These are phyloP conservation scores for Tetracladium setigerum DNA, from an alignment of 495 filamentous ascomycete genomes.

Conservation along the genomic window DNA sequence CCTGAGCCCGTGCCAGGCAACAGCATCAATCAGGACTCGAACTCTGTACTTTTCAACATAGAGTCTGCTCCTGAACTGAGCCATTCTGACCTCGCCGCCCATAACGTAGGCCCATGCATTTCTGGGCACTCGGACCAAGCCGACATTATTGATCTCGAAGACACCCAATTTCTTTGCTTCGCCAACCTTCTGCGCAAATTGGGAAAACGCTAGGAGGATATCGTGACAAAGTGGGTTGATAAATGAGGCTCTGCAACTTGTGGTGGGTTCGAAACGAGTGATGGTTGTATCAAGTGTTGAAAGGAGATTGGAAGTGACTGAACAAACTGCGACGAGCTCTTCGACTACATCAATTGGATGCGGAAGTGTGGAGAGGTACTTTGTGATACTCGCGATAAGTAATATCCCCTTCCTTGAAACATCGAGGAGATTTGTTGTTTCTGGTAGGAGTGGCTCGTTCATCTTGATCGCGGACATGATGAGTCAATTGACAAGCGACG, in stretches of 20 bases:
- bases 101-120: slow-evolving; percentile 4
- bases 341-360: slow-evolving; percentile 12
- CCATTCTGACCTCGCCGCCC: neutral
- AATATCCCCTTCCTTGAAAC: neutral
- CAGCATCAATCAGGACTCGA: slow-evolving; percentile 10
- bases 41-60: slow-evolving; percentile 15
- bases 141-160: slow-evolving; percentile 11
- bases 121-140: slow-evolving; percentile 3
- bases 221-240: slow-evolving; percentile 8
- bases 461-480: too few relatives aligned
- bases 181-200: neutral
- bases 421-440: neutral
- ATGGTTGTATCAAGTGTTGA: neutral
- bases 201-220: neutral
- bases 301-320: slow-evolving; percentile 5
- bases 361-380: slow-evolving; percentile 10
- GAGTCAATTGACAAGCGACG: too few relatives aligned
- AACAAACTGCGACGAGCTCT: slow-evolving; percentile 3
- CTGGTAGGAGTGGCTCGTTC: too few relatives aligned
- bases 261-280: neutral
- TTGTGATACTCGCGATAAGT: slow-evolving; percentile 3
- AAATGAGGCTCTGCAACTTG: neutral
- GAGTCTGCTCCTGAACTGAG: slow-evolving; percentile 6
- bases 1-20: slow-evolving; percentile 4
- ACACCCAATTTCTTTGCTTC: slow-evolving; percentile 1